These are phyloP conservation scores for Acephala macrosclerotiorum DNA, from an alignment of 2,329 filamentous ascomycete genomes.

Conservation along the genomic window DNA sequence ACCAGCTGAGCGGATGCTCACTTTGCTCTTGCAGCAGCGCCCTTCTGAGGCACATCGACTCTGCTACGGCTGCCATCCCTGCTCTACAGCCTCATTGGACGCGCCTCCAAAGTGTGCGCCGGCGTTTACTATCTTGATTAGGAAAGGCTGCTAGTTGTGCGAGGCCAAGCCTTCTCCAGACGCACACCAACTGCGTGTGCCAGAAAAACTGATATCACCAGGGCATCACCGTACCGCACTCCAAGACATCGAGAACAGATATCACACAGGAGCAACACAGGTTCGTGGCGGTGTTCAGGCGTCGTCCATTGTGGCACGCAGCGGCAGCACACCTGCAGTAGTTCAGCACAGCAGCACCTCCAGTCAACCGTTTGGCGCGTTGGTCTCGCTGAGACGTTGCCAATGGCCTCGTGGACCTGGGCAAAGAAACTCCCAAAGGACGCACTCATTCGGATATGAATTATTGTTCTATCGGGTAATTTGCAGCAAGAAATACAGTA, in stretches of 20 bases:
- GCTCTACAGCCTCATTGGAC: constrained; percentile 38
- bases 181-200: constrained; percentile 13
- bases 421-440: constrained; percentile 19
- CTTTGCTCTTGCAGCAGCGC: constrained; percentile 37
- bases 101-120: constrained; percentile 36
- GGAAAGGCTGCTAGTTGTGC: constrained; percentile 38
- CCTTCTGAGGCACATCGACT: constrained; percentile 40
- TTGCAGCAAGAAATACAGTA: constrained; percentile 18
- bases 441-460: constrained; percentile 23
- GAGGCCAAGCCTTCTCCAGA: constrained; percentile 28
- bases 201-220: constrained; percentile 17
- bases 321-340: constrained; percentile 17
- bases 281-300: constrained; percentile 24
- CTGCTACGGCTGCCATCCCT: constrained; percentile 37
- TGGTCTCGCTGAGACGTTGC: constrained; percentile 27
- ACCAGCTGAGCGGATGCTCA: constrained; percentile 39
- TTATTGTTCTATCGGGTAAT: constrained; percentile 19
- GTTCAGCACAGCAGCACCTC: constrained; percentile 10
- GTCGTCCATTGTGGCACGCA: constrained; percentile 15
- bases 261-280: neutral
- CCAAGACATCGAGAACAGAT: neutral
- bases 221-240: constrained; percentile 6
- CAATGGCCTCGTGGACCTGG: constrained; percentile 18
- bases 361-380: constrained; percentile 30
- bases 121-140: constrained; percentile 44